phyloP scores from a whole-genome alignment of 371 early-diverging fungal genomes.

The Dichotomocladium elegans region DNA sequence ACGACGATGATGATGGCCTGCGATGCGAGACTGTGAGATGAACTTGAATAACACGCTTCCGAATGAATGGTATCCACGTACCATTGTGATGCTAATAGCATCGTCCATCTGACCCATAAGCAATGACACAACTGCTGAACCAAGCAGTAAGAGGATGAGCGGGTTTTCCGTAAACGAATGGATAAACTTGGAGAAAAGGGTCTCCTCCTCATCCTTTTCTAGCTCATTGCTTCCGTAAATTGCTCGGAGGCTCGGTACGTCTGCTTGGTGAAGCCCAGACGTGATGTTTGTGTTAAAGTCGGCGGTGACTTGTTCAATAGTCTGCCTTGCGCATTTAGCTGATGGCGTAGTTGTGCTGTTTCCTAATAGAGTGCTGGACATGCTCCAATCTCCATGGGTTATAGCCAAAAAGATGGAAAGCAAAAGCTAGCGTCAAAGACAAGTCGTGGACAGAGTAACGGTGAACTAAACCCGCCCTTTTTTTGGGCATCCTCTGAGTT shows the following conservation, averaged over 20 bases:
- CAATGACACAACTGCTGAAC: slow-evolving; percentile 80
- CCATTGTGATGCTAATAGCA: slow-evolving; percentile 91
- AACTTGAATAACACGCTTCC: background rate
- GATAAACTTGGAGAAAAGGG: slow-evolving; percentile 36
- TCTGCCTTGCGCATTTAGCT: slow-evolving; percentile 58
- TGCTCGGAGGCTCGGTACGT: slow-evolving; percentile 49
- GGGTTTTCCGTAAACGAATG: slow-evolving; percentile 62
- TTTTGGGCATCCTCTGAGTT: no score
- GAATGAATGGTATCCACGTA: slow-evolving; percentile 20
- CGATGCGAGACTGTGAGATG: slow-evolving; percentile 1
- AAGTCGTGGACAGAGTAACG: no score
- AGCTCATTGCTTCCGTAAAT: slow-evolving; percentile 59
- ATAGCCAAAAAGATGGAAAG: no score
- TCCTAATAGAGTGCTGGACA: slow-evolving; percentile 8
- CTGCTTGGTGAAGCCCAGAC: slow-evolving; percentile 49
- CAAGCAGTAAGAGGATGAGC: slow-evolving; percentile 84
- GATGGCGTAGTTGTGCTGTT: slow-evolving; percentile 45
- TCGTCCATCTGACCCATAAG: slow-evolving; percentile 89
- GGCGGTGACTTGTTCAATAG: slow-evolving; percentile 45
- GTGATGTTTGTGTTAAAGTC: slow-evolving; percentile 49
- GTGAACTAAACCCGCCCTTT: no score
- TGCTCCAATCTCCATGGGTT: no score
- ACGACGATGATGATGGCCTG: slow-evolving; percentile 87
- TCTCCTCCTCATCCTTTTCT: slow-evolving; percentile 43
- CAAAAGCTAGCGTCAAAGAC: no score